Percentiles rank a stretch among this genome's conserved stretches.
Evolutionary conservation across 1,284 basidiomycete genomes (phyloP).

Genomic region (Jaminaea rosea): DNA sequence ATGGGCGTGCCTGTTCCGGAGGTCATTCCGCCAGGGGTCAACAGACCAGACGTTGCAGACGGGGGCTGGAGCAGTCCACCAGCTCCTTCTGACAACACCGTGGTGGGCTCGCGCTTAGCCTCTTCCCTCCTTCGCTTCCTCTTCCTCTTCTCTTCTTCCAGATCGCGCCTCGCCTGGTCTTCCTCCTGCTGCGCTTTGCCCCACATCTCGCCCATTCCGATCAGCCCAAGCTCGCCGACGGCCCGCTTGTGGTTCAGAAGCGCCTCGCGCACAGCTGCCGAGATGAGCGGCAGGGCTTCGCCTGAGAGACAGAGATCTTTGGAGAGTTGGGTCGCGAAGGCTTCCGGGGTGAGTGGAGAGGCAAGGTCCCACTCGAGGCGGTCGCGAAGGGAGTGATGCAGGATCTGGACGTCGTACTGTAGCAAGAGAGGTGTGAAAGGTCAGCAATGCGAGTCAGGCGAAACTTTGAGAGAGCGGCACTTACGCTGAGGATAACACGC

Average conservation of each 20-base stretch:
- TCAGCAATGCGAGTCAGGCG: neutral
- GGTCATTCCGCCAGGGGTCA: neutral
- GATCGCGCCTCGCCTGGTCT: constrained; percentile 32
- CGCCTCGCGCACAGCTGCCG: constrained; percentile 89
- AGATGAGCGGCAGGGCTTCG: constrained; percentile 76
- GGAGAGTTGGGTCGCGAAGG: constrained; percentile 71
- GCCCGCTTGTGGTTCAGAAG: constrained; percentile 85
- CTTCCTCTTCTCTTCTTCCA: constrained; percentile 60
- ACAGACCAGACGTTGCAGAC: neutral
- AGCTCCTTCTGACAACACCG: neutral
- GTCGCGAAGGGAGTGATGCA: constrained; percentile 78
- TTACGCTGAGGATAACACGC: constrained; percentile 36
- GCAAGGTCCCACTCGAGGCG: constrained; percentile 97
- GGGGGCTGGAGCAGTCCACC: neutral
- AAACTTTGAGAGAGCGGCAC: neutral
- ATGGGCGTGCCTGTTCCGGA: no score
- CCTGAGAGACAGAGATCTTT: constrained; percentile 77
- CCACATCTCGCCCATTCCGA: constrained; percentile 51
- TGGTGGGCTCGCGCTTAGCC: neutral
- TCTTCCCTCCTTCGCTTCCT: constrained; percentile 5
- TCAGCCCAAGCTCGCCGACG: constrained; percentile 81
- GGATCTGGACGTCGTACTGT: constrained; percentile 96
- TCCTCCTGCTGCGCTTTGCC: constrained; percentile 9
- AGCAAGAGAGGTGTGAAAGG: neutral
- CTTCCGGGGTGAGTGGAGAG: constrained; percentile 79